phyloP scores from a whole-genome alignment of 192 early-diverging fungal species.

The Tieghemiomyces parasiticus region DNA sequence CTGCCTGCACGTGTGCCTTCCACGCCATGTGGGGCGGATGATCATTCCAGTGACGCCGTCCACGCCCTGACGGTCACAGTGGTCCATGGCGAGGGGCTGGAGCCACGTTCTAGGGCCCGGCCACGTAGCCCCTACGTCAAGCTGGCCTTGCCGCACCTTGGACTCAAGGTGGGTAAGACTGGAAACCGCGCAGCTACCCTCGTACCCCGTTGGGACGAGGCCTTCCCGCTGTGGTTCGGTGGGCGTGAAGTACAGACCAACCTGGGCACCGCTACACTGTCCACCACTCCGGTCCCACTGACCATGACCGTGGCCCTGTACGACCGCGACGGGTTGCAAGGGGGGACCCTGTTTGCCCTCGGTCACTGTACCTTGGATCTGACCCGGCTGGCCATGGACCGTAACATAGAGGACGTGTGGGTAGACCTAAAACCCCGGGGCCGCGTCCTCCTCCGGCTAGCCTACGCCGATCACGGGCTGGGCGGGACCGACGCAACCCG shows the following conservation, averaged over 20 bases:
- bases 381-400: not conserved
- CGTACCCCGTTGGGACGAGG: constrained; percentile 6
- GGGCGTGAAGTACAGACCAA: not conserved
- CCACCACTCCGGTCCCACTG: not conserved
- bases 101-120: not conserved
- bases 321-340: constrained; percentile 3
- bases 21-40: not conserved
- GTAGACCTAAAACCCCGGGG: constrained; percentile 1
- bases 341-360: not conserved
- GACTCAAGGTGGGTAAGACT: constrained; percentile 2
- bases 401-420: not conserved
- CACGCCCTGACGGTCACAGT: not conserved
- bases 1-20: not conserved
- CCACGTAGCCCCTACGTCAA: constrained; percentile 1
- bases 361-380: not conserved
- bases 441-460: not conserved
- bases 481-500: no score
- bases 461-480: not conserved
- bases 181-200: not conserved
- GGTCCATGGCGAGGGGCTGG: constrained; percentile 5
- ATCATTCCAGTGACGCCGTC: not conserved
- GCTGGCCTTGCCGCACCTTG: not conserved
- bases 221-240: not conserved
- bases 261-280: not conserved
- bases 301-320: constrained; percentile 1